Base-by-base conservation (phyloP, 495 filamentous ascomycete genomes). In the Penicillium steckii region DNA sequence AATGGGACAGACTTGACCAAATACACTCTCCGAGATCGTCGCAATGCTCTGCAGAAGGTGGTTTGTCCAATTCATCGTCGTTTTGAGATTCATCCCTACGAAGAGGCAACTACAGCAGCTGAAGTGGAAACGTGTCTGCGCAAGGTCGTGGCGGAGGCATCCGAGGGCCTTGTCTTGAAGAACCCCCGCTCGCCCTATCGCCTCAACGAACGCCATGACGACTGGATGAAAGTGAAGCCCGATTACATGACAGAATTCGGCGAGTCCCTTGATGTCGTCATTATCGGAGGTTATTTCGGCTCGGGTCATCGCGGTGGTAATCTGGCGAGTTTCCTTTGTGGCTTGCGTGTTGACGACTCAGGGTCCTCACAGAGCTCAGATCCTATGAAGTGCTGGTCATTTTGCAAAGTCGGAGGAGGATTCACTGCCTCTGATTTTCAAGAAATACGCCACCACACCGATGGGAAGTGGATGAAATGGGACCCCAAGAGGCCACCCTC, bases 181-280 rank as follows among this genome's bases (percentile, higher is more conserved):
- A 97, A 96, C 60, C 94, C 94, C 4, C 78, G 87, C 10, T 94
- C 91, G 2, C 73, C 81, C 43, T 98, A 98, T 65, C 81, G 85
- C 22, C 75, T 96, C 25, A 96, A 96, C 66, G 88, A 91, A 56
- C 88, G 94, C 24, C 94, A 94, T 62, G 90, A 97, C 60, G 88
- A 95, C 73, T 98, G 94, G 94, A 89, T 97, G 76, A 98, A 98
- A 67, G 91, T 98, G 17, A 98, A 98, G 66, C 94, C 94, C 4
- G 94, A 98, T 52, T 98, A 98, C 70, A 97, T 98, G 94, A 85
- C 84, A 21, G 94, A 96, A 56, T 97, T 92, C 64, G 94, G 94
- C 49, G 94, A 98, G 70, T 89, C 86, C 5, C 81, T 98, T 8
- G 94, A 98, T 63, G 85, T 90, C 44, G 73, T 96, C 15, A 79